phyloP scores from a whole-genome alignment of 2,329 filamentous ascomycete genomes.

The Orbilia ellipsospora region DNA sequence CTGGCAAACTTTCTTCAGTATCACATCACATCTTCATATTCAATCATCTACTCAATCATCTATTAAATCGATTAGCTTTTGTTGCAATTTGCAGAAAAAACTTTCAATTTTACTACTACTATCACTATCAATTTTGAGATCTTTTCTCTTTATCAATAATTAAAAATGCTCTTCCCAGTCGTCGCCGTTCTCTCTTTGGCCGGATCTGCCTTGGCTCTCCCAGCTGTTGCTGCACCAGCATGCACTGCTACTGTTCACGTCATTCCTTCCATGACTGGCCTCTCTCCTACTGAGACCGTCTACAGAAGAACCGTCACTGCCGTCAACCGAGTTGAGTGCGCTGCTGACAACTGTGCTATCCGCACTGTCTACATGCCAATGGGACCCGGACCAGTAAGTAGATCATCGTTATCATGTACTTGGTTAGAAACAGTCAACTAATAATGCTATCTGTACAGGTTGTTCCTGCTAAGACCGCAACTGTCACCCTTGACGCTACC shows the following conservation, averaged over 20 bases:
- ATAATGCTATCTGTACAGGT: neutral
- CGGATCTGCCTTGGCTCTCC: constrained; percentile 32
- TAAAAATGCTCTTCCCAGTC: constrained; percentile 48
- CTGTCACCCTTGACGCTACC: constrained; percentile 24
- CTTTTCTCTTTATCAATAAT: constrained; percentile 10
- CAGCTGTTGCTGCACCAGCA: constrained; percentile 8
- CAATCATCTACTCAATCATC: constrained; percentile 1
- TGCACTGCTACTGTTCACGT: constrained; percentile 37
- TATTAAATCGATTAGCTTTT: neutral
- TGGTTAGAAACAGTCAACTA: no score
- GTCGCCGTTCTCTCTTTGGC: constrained; percentile 42
- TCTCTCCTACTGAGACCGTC: constrained; percentile 42
- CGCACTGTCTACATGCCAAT: constrained; percentile 15
- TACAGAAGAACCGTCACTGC: constrained; percentile 30
- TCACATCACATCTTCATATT: constrained; percentile 23
- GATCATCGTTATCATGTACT: no score
- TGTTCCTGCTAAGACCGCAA: constrained; percentile 20
- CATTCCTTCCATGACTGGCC: constrained; percentile 17
- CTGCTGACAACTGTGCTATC: constrained; percentile 16
- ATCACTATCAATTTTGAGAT: constrained; percentile 7
- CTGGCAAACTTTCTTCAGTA: constrained; percentile 25
- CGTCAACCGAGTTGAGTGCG: constrained; percentile 23
- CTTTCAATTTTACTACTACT: constrained; percentile 1
- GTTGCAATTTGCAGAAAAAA: constrained; percentile 35
- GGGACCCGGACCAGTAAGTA: constrained; percentile 22